Base-by-base conservation (phyloP, 768 basidiomycete genomes). In the Termitomyces sp. region DNA sequence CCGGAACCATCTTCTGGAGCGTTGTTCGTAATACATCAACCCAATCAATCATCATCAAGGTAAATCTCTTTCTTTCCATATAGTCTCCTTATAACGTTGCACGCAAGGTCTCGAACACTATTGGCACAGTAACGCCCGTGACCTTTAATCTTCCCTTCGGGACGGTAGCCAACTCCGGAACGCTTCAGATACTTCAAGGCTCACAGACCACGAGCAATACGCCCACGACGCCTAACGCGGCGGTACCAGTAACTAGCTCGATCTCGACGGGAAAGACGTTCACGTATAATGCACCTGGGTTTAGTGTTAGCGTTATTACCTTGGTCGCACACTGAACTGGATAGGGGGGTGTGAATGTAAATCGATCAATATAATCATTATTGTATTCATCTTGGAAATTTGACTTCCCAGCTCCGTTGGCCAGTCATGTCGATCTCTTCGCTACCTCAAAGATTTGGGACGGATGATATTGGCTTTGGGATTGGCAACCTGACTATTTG, bases 1-100 rank as follows among this genome's bases (percentile, higher is more conserved):
- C 57, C 3, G 83, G 82, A 10, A 80, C 81, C 0, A 63, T 84
- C 1, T 77, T 82, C 66, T 89, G 86, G 86, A 85, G 83, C 56
- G 78, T 87, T 10, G 73, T 74, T 7, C 70, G 75, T 45, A 70
- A 71, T 29, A 75, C 58, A 3, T 62, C 74, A 2, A 54, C 63
- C 0, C 66, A 72, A 2, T 62, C 78, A 52, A 70, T 86, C 45
- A 79, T 82, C 58, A 79, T 87, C 69, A 88, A 89, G 79, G 85
- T 76, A 46, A 5, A 22, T 47, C 1, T 38, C 23, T 25, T 25
- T 25, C 23, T 32, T 12, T 23, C 13, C 5, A 29, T 9, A 4
- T 29, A 4, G 29, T 29, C 29, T 29, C 29, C 29, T 9, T 29
- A 29, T 29, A 3, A 29, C 3, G 2, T 25, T 41, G 12, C 22